These are phyloP conservation scores for Nidula niveotomentosa DNA, from an alignment of 1,284 basidiomycete genomes.

Conservation along the genomic window DNA sequence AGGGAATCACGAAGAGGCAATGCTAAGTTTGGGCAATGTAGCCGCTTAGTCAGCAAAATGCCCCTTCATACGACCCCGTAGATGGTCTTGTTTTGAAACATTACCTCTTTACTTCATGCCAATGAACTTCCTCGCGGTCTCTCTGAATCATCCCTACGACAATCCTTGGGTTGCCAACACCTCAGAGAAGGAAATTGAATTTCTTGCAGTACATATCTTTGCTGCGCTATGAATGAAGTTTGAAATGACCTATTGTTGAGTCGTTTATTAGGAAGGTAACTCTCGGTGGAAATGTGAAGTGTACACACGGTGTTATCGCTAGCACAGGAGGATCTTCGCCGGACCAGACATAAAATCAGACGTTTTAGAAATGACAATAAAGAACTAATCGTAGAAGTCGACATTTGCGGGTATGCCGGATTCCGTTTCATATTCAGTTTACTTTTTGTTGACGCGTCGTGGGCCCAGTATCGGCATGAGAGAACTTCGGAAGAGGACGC, in stretches of 20 bases:
- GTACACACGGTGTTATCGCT: background rate
- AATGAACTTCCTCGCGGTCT: background rate
- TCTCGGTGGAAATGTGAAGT: too few relatives aligned
- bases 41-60: constrained; percentile 1
- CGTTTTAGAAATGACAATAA: background rate
- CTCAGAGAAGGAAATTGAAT: background rate
- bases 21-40: background rate
- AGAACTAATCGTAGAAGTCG: background rate
- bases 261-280: too few relatives aligned
- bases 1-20: background rate
- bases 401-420: background rate
- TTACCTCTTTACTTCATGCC: background rate
- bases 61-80: background rate
- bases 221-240: too few relatives aligned
- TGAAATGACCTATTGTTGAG: too few relatives aligned
- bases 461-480: background rate
- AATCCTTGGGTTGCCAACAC: background rate
- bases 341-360: background rate
- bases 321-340: background rate
- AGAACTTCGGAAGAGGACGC: background rate
- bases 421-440: background rate
- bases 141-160: too few relatives aligned
- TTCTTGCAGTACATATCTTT: too few relatives aligned
- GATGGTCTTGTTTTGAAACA: too few relatives aligned
- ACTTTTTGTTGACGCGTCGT: background rate